Percentiles rank a stretch among this genome's conserved stretches.
These are phyloP conservation scores for Fusarium sp. DNA, from an alignment of 2,329 filamentous ascomycete species.

Conservation along the genomic window DNA sequence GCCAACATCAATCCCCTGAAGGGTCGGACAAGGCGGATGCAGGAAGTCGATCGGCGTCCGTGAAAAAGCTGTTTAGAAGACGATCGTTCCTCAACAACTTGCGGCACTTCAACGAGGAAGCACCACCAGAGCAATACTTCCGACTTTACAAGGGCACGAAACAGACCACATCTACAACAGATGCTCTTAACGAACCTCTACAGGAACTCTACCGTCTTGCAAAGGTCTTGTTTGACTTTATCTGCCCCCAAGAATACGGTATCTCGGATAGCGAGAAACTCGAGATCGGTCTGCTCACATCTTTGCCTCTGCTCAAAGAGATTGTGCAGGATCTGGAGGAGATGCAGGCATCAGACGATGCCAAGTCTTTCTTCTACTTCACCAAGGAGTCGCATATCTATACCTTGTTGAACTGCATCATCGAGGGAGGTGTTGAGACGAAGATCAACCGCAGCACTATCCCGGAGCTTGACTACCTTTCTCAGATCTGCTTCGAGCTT, in stretches of 20 bases:
- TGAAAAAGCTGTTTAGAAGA: slow-evolving; percentile 68
- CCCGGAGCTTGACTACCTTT: slow-evolving; percentile 96
- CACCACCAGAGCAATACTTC: slow-evolving; percentile 82
- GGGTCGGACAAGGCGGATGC: slow-evolving; percentile 59
- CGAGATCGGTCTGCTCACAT: slow-evolving; percentile 97
- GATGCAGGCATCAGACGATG: slow-evolving; percentile 93
- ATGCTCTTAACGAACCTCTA: slow-evolving; percentile 87
- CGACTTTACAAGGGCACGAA: slow-evolving; percentile 86
- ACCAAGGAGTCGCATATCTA: slow-evolving; percentile 99
- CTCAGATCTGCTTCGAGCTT: slow-evolving; percentile 97
- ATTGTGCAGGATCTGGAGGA: slow-evolving; percentile 98
- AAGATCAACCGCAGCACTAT: slow-evolving; percentile 97
- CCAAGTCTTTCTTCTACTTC: slow-evolving; percentile 98
- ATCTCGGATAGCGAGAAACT: slow-evolving; percentile 96
- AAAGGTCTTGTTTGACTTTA: slow-evolving; percentile 97
- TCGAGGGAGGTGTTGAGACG: slow-evolving; percentile 95
- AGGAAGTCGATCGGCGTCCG: slow-evolving; percentile 52
- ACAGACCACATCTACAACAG: slow-evolving; percentile 77
- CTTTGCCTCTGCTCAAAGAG: slow-evolving; percentile 91
- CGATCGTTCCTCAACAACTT: slow-evolving; percentile 71
- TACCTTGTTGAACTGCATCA: slow-evolving; percentile 95
- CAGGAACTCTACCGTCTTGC: slow-evolving; percentile 93
- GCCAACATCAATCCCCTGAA: slow-evolving; percentile 52
- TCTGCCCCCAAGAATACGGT: slow-evolving; percentile 97
- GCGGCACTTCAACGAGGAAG: slow-evolving; percentile 65